These are phyloP conservation scores for Aschersonia sp. DNA, from an alignment of 2,329 filamentous ascomycete genomes.

Conservation along the genomic window DNA sequence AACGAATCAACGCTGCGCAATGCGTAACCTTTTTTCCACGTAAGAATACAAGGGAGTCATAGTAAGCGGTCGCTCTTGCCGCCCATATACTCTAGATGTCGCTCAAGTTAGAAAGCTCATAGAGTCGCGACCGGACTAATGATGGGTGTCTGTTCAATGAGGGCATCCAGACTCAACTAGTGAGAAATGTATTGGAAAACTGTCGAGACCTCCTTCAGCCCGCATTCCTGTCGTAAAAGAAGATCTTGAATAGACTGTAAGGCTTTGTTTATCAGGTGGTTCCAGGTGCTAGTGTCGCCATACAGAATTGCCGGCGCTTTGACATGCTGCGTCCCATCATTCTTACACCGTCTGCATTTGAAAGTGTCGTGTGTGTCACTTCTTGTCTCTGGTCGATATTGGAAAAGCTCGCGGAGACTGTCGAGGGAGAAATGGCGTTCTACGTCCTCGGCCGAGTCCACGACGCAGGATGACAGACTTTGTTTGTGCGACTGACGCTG, in stretches of 20 bases:
- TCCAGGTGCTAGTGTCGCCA: slow-evolving; percentile 98
- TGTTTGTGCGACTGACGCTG: slow-evolving; percentile 98
- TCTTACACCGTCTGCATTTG: slow-evolving; percentile 90
- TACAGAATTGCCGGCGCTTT: slow-evolving; percentile 94
- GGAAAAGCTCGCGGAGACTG: slow-evolving; percentile 81
- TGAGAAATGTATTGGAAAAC: slow-evolving; percentile 99
- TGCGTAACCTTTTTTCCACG: too few relatives aligned
- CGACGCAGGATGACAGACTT: slow-evolving; percentile 86
- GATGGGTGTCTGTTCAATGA: too few relatives aligned
- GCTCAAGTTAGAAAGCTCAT: too few relatives aligned
- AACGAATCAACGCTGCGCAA: too few relatives aligned
- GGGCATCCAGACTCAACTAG: background rate
- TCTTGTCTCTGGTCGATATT: slow-evolving; percentile 70
- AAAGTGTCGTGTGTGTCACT: slow-evolving; percentile 98
- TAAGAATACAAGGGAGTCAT: too few relatives aligned
- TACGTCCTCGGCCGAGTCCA: slow-evolving; percentile 92
- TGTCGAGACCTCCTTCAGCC: slow-evolving; percentile 69
- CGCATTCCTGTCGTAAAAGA: slow-evolving; percentile 71
- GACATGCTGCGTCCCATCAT: slow-evolving; percentile 72
- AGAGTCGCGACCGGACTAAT: too few relatives aligned
- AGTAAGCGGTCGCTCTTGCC: too few relatives aligned
- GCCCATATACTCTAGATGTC: too few relatives aligned
- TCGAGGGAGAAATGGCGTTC: slow-evolving; percentile 93
- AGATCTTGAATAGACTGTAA: slow-evolving; percentile 80
- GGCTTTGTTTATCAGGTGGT: slow-evolving; percentile 78